Conservation (phyloP, 2,329 filamentous ascomycete species). For the Rhynchosporium secalis region DNA sequence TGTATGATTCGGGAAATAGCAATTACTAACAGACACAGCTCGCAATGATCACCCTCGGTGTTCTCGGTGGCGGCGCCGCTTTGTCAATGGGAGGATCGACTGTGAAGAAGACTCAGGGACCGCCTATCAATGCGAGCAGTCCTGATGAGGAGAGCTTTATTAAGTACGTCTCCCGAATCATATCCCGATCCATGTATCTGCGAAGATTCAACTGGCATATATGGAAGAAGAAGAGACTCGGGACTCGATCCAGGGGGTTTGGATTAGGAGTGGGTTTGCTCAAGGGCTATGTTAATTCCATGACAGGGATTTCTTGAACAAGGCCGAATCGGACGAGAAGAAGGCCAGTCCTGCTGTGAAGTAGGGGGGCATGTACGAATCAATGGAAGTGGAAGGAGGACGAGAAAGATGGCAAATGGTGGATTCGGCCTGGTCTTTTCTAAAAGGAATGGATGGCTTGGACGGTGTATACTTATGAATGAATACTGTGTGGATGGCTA, state of each 20-base stretch:
- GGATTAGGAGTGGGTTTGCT: too few species aligned
- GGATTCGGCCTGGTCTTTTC: slow-evolving; percentile 8
- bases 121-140: slow-evolving; percentile 41
- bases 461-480: slow-evolving; percentile 27
- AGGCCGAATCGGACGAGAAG: slow-evolving; percentile 29
- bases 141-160: slow-evolving; percentile 42
- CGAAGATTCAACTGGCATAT: neutral
- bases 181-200: neutral
- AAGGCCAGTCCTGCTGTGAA: slow-evolving; percentile 22
- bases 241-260: too few species aligned
- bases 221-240: too few species aligned
- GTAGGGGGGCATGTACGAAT: slow-evolving; percentile 12
- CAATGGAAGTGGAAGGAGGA: too few species aligned
- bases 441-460: neutral
- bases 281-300: slow-evolving; percentile 16
- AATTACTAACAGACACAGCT: slow-evolving; percentile 35
- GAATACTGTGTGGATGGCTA: slow-evolving; percentile 23
- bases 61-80: slow-evolving; percentile 27
- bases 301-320: slow-evolving; percentile 34
- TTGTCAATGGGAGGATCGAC: slow-evolving; percentile 32
- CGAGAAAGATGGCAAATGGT: neutral
- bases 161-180: slow-evolving; percentile 35
- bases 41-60: slow-evolving; percentile 37
- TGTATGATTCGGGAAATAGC: too few species aligned
- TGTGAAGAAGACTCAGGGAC: slow-evolving; percentile 34